Base-by-base conservation (phyloP, 208 protist species). In the Leishmania amazonensis region DNA sequence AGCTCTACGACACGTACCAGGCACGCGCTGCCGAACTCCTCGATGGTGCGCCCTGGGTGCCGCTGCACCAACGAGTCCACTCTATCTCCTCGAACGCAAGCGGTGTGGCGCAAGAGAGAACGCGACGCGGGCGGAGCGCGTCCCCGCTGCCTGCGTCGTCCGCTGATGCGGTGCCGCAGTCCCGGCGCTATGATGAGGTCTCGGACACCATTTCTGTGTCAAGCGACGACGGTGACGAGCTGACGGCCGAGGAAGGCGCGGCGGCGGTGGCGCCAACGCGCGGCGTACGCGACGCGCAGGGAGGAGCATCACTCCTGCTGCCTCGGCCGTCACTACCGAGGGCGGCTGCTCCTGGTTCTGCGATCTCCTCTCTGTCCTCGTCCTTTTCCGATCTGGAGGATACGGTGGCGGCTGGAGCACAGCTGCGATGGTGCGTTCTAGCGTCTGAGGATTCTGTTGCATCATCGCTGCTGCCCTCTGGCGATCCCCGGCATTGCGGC, bases 361-460 rank as follows among this genome's bases (percentile, higher is more conserved):
- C 11, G n/a, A 47, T 5, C 19, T 82, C 83, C 19, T 82, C 83
- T 31, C 28, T 83, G 13, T 86, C 83, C 19, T 86, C 83, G 3
- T 86, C 83, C 54, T 86, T 86, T 68, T 86, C 83, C 24, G 83
- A 86, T 76, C 45, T 86, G 60, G 77, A 78, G 53, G 83, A 86
- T 47, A 42, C 75, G n/a, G 74, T 42, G 49, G 21, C 68, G 42
- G 28, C 45, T 19, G 40, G 54, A 65, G 83, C 57, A 47, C 83
- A 75, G 51, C 62, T 86, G 40, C 74, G 42, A 76, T 86, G 83
- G 83, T 58, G 68, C 49, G 45, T 82, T 24, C n/a, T 83, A 45
- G 45, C 78, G 3, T 45, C 74, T 13, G 17, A 21, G 6, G 78
- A 79, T 28, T 47, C 53, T 35, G 1, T n/a, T 40, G 28, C 73